These are phyloP conservation scores for Backusella westeae DNA, from an alignment of 192 early-diverging fungal genomes.

Conservation along the genomic window DNA sequence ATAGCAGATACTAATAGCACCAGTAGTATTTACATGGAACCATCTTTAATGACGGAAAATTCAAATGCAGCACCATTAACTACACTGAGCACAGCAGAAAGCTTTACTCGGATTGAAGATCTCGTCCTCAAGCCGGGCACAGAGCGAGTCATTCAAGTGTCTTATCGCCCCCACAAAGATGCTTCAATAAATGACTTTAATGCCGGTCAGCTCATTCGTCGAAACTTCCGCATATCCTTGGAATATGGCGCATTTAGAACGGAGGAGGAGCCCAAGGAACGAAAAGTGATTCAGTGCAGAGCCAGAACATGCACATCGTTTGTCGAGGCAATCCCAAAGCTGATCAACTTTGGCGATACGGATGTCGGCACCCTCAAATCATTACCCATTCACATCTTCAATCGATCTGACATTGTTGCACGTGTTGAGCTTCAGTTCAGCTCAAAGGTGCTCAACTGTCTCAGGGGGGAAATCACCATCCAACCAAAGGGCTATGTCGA, in stretches of 20 bases:
- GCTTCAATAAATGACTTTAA: constrained; percentile 58
- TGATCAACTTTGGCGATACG: constrained; percentile 93
- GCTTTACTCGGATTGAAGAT: constrained; percentile 79
- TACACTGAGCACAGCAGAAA: constrained; percentile 13
- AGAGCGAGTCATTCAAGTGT: constrained; percentile 79
- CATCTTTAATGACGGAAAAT: neutral
- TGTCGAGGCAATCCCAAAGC: constrained; percentile 79
- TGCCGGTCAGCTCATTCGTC: constrained; percentile 67
- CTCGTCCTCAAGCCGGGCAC: constrained; percentile 79
- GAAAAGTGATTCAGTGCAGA: constrained; percentile 87
- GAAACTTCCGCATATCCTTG: constrained; percentile 71
- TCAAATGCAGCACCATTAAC: neutral
- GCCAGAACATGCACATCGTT: constrained; percentile 91
- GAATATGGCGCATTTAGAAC: constrained; percentile 47
- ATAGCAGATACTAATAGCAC: neutral
- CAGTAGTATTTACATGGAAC: constrained; percentile 18
- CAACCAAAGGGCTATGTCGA: constrained; percentile 75
- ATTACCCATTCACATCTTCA: constrained; percentile 74
- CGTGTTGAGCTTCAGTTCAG: constrained; percentile 82
- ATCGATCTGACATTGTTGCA: constrained; percentile 84
- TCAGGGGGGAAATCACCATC: constrained; percentile 67
- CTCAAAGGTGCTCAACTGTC: constrained; percentile 90
- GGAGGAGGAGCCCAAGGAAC: constrained; percentile 47
- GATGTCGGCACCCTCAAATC: constrained; percentile 94
- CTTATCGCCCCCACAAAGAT: constrained; percentile 73